These are phyloP conservation scores for Alternaria ventricosa DNA, from an alignment of 2,329 filamentous ascomycete species.

Conservation along the genomic window DNA sequence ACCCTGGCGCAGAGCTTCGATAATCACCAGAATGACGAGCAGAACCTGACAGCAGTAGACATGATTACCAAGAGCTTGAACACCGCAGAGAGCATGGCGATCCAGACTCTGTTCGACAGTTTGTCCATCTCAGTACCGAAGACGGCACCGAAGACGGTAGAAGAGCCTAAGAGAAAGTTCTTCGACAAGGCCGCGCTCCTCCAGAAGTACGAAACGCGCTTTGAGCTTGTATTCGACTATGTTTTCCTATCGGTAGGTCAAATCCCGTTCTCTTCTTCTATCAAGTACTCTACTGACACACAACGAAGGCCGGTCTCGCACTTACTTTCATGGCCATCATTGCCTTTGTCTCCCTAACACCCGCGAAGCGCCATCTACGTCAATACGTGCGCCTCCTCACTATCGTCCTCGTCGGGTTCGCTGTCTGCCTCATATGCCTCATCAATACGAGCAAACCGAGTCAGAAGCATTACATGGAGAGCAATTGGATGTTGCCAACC, in stretches of 20 bases:
- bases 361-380: constrained; percentile 20
- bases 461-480: constrained; percentile 25
- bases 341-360: constrained; percentile 36
- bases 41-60: constrained; percentile 20
- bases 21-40: constrained; percentile 3
- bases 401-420: constrained; percentile 28
- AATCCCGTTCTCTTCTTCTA: no score
- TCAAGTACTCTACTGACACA: background rate
- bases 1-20: constrained; percentile 14
- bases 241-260: constrained; percentile 16
- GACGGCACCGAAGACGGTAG: constrained; percentile 19
- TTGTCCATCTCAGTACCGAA: constrained; percentile 23
- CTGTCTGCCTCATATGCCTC: constrained; percentile 30
- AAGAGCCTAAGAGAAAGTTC: background rate
- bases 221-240: constrained; percentile 30
- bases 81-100: constrained; percentile 1
- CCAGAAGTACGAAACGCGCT: constrained; percentile 23
- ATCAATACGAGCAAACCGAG: constrained; percentile 20
- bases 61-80: background rate
- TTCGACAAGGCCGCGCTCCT: constrained; percentile 1
- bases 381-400: constrained; percentile 29
- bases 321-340: constrained; percentile 33
- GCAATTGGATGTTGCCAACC: constrained; percentile 42
- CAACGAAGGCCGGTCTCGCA: constrained; percentile 32
- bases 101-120: constrained; percentile 33